Base-by-base conservation (phyloP, 2,329 filamentous ascomycete genomes). In the Diaporthe amygdali region DNA sequence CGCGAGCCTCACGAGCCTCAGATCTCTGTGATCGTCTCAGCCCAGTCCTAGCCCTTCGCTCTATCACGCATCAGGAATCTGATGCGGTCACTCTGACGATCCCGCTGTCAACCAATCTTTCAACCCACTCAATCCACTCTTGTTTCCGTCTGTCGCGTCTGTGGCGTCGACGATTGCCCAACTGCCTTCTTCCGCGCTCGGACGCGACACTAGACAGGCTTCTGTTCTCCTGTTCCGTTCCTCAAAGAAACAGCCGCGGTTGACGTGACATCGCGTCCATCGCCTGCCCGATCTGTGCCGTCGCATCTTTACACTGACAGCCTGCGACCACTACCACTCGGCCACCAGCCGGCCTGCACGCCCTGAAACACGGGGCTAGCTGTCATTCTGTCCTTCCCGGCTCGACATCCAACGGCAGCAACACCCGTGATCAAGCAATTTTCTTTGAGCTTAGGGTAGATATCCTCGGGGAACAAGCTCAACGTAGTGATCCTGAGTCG, bases 241-340 rank as follows among this genome's bases (percentile, higher is more conserved):
- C n/a, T n/a, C n/a, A n/a, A 59, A 59, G 37, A 25, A 17, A 15
- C 15, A 30, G 55, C 55, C 55, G 37, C 37, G 55, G 55, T 25
- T 46, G 55, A 61, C 39, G 55, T 61, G 55, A 61, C 55, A 61
- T 61, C 55, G 37, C 39, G 25, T 61, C 55, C 55, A 61, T 61
- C 55, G 55, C 55, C 55, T 61, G 55, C 55, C 55, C 22, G 30
- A 46, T 46, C 37, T 22, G 55, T 61, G 12, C 37, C 55, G 55
- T 46, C 55, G 25, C 55, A 46, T 46, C 34, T 46, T 61, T 37
- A 61, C 37, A 59, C 54, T 59, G 55, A 61, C 55, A 56, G 32
- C 25, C 22, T 27, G 54, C 37, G 54, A 41, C 54, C 22, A 39
- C 52, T 37, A 55, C 32, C 3, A 8, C 10, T 39, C 51, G 37